Base-by-base conservation (phyloP, 2,329 filamentous ascomycete genomes). In the Chaetomium strumarium region DNA sequence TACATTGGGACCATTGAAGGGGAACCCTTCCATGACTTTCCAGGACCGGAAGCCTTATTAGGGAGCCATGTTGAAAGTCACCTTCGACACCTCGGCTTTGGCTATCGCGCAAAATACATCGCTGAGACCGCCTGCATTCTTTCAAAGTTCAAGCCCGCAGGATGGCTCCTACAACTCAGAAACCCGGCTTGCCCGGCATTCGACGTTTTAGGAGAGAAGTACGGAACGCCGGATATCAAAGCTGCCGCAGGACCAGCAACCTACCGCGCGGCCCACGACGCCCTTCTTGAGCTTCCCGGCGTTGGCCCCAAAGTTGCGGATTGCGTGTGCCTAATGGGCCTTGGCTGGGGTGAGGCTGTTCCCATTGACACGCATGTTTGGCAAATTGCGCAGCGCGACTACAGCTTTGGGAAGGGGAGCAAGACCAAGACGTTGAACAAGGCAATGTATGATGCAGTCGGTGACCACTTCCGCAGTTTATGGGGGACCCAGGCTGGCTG, bases 331-430 rank as follows among this genome's bases (percentile, higher is more conserved):
- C 74, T 99, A 17, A 96, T 99, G 87, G 95, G 95, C 0, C 72
- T 99, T 13, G 92, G 91, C 29, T 99, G 95, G 92, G 87, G 87
- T 31, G 92, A 97, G 70, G 85, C 91, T 2, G 91, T 99, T 1
- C 93, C 93, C 0, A 88, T 99, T 31, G 93, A 99, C 68, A 99
- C 95, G 1, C 95, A 99, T 70, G 90, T 99, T 12, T 97, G 91
- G 92, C 91, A 97, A 73, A 97, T 99, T 64, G 95, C 93, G 0
- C 89, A 95, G 67, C 79, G 93, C 49, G 93, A 99, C 68, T 99
- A 99, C 72, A 90, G 85, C 54, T 95, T 99, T 63, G 88, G 89
- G 7, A 88, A 84, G 62, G 83, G 56, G 6, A 33, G 81, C 9
- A 92, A 89, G 64, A 87, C 70, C 56, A 92, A 90, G 64, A 92